These are phyloP conservation scores for Lentinula boryana DNA, from an alignment of 768 basidiomycete species.

Conservation along the genomic window DNA sequence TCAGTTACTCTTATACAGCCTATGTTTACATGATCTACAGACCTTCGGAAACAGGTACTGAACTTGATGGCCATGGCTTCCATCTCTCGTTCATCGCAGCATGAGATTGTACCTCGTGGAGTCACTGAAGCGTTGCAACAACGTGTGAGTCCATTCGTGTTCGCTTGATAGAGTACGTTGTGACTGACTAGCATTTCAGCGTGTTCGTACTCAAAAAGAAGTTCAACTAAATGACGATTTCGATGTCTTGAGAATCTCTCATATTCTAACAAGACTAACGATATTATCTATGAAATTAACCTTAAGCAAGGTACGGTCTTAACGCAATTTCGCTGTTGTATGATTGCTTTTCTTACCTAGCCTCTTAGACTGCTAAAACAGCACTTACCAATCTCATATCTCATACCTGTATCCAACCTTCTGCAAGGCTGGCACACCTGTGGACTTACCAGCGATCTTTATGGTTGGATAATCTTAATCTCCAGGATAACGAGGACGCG, in stretches of 20 bases:
- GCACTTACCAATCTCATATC: neutral
- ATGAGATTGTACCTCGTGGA: neutral
- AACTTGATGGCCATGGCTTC: conserved; percentile 32
- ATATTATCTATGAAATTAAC: neutral
- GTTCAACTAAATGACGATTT: neutral
- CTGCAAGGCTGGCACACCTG: neutral
- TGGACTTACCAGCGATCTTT: neutral
- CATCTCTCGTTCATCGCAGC: conserved; percentile 14
- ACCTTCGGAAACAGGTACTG: conserved; percentile 33
- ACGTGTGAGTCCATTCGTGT: conserved; percentile 11
- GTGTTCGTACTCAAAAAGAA: neutral
- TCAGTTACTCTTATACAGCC: neutral
- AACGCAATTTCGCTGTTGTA: neutral
- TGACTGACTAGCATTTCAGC: neutral
- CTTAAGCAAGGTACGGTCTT: neutral
- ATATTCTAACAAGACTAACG: neutral
- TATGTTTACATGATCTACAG: conserved; percentile 17
- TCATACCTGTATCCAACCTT: neutral
- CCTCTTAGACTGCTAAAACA: neutral
- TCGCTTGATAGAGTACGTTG: neutral
- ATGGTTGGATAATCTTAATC: neutral
- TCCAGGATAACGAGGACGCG: neutral
- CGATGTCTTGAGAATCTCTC: neutral
- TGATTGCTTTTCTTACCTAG: neutral
- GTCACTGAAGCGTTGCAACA: conserved; percentile 19